phyloP scores from a whole-genome alignment of 768 basidiomycete species.

The Termitomyces sp. region DNA sequence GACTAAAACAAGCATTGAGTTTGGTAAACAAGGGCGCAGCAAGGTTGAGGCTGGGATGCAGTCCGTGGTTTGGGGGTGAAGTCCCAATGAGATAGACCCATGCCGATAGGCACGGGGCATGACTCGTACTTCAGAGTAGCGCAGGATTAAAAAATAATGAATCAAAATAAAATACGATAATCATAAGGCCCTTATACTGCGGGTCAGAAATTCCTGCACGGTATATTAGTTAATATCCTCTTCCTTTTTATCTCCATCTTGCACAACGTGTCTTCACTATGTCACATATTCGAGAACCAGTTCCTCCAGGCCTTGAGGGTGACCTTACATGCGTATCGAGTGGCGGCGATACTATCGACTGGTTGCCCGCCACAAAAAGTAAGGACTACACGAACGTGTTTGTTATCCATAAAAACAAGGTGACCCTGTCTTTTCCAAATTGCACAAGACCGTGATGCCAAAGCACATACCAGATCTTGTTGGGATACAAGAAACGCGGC shows the following conservation, averaged over 20 bases:
- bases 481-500: conserved; percentile 78
- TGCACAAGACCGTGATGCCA: not conserved
- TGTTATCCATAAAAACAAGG: conserved; percentile 47
- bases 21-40: too few relatives aligned
- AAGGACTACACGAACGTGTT: conserved; percentile 71
- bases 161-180: too few relatives aligned
- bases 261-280: not conserved
- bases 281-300: not conserved
- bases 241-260: not conserved
- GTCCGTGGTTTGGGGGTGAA: too few relatives aligned
- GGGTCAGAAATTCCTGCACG: too few relatives aligned
- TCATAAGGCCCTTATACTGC: too few relatives aligned
- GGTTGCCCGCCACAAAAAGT: conserved; percentile 36
- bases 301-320: conserved; percentile 40
- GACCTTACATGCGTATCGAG: conserved; percentile 19
- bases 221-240: too few relatives aligned
- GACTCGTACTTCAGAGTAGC: too few relatives aligned
- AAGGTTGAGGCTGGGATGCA: too few relatives aligned
- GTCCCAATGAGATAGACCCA: too few relatives aligned
- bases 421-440: conserved; percentile 13
- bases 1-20: too few relatives aligned
- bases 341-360: conserved; percentile 39
- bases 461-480: conserved; percentile 41
- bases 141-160: too few relatives aligned
- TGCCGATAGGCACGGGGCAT: too few relatives aligned